Base-by-base conservation (phyloP, 805 yeast species). In the Ogataea henricii region DNA sequence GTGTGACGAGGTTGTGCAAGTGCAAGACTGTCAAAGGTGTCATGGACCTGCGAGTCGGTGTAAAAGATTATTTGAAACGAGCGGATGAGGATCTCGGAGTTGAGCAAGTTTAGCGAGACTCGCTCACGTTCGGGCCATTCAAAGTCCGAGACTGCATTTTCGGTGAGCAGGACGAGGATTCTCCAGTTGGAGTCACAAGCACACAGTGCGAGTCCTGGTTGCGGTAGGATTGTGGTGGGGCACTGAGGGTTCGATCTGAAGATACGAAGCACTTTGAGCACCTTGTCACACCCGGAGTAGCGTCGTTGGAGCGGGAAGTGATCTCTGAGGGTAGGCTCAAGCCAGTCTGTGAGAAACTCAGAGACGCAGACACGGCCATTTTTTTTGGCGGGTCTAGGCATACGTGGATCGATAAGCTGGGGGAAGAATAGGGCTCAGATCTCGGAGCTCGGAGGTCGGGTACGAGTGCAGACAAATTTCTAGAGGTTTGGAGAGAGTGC, bases 181-280 rank as follows among this genome's bases (percentile, higher is more conserved):
- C 44, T 46, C 44, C 44, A 36, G 17, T 51, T 51, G 8, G 59
- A 50, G 43, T 60, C 64, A 25, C 60, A 55, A 16, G 55, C 23
- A 14, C 45, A 42, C 8, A 59, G 22, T 7, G 54, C 51, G 12
- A 59, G 43, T 17, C 17, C 34, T 5, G 30, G n/a, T 27, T 6
- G 30, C 6, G 12, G n/a, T 43, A 47, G 9, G 16, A 40, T 23
- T n/a, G 5, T 14, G 39, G n/a, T n/a, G n/a, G n/a, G n/a, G n/a
- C n/a, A n/a, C n/a, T n/a, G n/a, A n/a, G 29, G 23, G 27, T 34
- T 40, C 21, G 38, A 27, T 22, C 18, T 39, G 46, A 37, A 52
- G 3, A 49, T 6, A 3, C 53, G 46, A 4, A 56, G 35, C 8
- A 55, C 57, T 40, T 53, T 56, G 26, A 48, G 40, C 2, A 52